A percentile compares a stretch with the other conserved stretches of the same genome.
These are phyloP conservation scores for Phylloporus rhodoxanthus DNA, from an alignment of 768 basidiomycete species.

Conservation along the genomic window DNA sequence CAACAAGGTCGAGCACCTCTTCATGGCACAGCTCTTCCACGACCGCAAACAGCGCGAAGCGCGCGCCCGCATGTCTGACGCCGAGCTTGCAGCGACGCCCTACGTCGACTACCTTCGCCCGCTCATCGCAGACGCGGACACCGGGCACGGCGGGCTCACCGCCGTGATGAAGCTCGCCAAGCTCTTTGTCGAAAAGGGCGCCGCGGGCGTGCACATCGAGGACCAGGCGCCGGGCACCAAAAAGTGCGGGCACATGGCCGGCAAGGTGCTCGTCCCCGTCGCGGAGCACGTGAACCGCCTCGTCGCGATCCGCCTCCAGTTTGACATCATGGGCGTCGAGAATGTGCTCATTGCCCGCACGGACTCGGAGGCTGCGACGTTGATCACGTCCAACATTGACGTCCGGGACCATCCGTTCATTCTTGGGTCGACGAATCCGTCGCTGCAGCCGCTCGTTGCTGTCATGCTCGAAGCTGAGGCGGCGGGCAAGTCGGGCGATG, in stretches of 20 bases:
- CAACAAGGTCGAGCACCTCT: conserved; percentile 97
- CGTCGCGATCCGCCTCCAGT: conserved; percentile 94
- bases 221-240: conserved; percentile 98
- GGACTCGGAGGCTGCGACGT: conserved; percentile 95
- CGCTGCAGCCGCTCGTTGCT: conserved; percentile 60
- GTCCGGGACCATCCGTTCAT: conserved; percentile 97
- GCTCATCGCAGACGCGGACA: conserved; percentile 94
- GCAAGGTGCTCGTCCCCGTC: conserved; percentile 95
- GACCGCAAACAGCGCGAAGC: conserved; percentile 92
- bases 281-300: conserved; percentile 97
- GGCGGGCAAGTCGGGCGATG: conserved; percentile 71
- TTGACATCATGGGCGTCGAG: conserved; percentile 96
- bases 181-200: conserved; percentile 98
- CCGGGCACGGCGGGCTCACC: conserved; percentile 96
- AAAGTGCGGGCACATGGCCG: conserved; percentile 93
- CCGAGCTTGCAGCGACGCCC: conserved; percentile 65
- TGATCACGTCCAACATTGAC: conserved; percentile 96
- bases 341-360: conserved; percentile 92
- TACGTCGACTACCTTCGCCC: conserved; percentile 88
- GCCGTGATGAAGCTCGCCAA: conserved; percentile 98
- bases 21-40: conserved; percentile 98
- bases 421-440: conserved; percentile 80
- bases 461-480: conserved; percentile 83
- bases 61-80: conserved; percentile 63
- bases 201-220: conserved; percentile 96